Percentiles rank a stretch among this genome's conserved stretches.
phyloP scores from a whole-genome alignment of 371 early-diverging fungal species.

The Thermomucor indicae-seudaticae region DNA sequence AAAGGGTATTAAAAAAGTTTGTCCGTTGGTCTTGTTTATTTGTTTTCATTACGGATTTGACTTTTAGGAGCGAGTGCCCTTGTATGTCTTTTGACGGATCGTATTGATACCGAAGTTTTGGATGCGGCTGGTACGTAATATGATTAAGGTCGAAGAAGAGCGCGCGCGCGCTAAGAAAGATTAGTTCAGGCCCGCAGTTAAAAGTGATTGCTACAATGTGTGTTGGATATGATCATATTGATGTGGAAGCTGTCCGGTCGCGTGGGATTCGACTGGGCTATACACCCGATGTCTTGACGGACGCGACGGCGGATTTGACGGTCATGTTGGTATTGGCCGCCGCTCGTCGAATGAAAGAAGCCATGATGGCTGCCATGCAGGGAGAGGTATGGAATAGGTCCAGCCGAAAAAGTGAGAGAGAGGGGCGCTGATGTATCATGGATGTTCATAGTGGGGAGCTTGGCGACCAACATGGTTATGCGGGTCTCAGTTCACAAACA shows the following conservation, averaged over 20 bases:
- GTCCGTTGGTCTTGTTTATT: too few relatives aligned
- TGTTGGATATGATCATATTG: conserved; percentile 87
- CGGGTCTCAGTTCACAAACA: conserved; percentile 70
- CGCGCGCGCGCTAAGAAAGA: background rate
- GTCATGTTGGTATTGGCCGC: conserved; percentile 72
- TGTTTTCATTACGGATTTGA: background rate
- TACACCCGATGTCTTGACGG: conserved; percentile 87
- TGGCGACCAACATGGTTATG: conserved; percentile 74
- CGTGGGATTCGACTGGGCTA: conserved; percentile 66
- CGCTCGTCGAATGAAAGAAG: conserved; percentile 63
- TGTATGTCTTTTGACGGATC: conserved; percentile 68
- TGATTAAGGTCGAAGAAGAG: background rate
- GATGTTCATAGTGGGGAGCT: conserved; percentile 47
- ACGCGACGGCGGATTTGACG: conserved; percentile 83
- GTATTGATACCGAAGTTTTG: conserved; percentile 66
- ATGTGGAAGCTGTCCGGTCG: conserved; percentile 41
- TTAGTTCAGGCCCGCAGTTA: conserved; percentile 40
- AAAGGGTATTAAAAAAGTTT: too few relatives aligned
- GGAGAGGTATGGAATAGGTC: conserved; percentile 43
- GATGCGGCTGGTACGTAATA: conserved; percentile 47
- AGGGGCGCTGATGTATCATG: background rate
- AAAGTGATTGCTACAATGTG: conserved; percentile 69
- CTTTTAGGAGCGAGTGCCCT: conserved; percentile 54
- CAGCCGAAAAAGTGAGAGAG: conserved; percentile 1
- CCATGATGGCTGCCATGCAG: conserved; percentile 47